Evolutionary conservation across 2,329 filamentous ascomycete species (phyloP).

Genomic region (Claviceps citrina): DNA sequence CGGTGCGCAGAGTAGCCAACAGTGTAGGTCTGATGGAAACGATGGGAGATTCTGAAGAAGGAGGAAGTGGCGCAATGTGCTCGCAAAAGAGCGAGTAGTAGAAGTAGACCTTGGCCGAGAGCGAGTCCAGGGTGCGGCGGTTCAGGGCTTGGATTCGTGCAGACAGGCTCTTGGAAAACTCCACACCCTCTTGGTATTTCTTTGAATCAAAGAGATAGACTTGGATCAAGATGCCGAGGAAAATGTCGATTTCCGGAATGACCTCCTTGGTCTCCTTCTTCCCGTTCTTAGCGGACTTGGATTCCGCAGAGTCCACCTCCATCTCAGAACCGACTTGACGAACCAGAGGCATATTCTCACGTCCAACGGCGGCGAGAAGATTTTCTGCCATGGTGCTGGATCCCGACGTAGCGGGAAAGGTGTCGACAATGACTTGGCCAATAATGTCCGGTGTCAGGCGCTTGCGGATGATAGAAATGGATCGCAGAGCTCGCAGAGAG

Average conservation of each 20-base stretch:
- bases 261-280: constrained; percentile 61
- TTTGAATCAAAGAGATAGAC: constrained; percentile 81
- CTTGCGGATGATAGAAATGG: constrained; percentile 92
- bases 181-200: constrained; percentile 61
- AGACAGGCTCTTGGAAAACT: constrained; percentile 71
- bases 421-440: constrained; percentile 64
- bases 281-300: constrained; percentile 38
- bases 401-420: constrained; percentile 47
- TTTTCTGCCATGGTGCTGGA: constrained; percentile 53
- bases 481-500: constrained; percentile 81
- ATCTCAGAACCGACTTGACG: constrained; percentile 47
- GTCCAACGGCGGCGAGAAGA: constrained; percentile 54
- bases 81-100: constrained; percentile 96
- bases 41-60: constrained; percentile 75
- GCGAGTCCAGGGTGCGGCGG: constrained; percentile 81
- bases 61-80: constrained; percentile 71
- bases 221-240: constrained; percentile 72
- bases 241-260: constrained; percentile 76
- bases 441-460: constrained; percentile 70
- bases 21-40: constrained; percentile 75
- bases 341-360: constrained; percentile 48
- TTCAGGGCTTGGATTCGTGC: constrained; percentile 80
- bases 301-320: constrained; percentile 51
- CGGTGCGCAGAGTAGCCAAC: constrained; percentile 76
- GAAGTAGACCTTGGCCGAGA: constrained; percentile 93